Evolutionary conservation across 2,329 filamentous ascomycete species (phyloP).

Genomic region (Cladosporium sp.): DNA sequence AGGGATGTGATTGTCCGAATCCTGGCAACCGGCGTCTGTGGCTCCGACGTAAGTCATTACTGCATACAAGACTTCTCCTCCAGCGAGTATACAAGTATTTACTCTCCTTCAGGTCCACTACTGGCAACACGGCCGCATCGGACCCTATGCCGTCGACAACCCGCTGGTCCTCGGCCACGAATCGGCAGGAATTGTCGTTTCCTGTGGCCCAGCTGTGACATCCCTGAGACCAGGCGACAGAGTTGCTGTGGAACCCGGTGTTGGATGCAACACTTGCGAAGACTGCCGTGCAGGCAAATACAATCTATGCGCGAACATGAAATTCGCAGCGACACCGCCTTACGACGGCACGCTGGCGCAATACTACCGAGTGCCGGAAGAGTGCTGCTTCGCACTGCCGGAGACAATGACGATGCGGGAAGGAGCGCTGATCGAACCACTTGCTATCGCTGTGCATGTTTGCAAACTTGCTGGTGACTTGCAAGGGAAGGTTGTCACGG

Average conservation of each 20-base stretch:
- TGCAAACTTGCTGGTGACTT: constrained; percentile 18
- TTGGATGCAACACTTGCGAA: constrained; percentile 21
- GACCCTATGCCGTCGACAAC: constrained; percentile 33
- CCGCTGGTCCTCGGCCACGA: constrained; percentile 29
- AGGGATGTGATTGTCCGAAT: constrained; percentile 12
- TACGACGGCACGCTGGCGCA: constrained; percentile 42
- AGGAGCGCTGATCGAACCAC: constrained; percentile 49
- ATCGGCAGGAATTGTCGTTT: constrained; percentile 23
- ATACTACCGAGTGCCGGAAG: constrained; percentile 43
- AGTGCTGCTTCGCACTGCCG: constrained; percentile 45
- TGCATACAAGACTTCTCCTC: too few relatives aligned
- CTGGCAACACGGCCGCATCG: constrained; percentile 40
- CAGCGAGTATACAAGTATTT: too few relatives aligned
- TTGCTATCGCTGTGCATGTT: constrained; percentile 47
- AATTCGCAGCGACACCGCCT: constrained; percentile 18
- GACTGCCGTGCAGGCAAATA: constrained; percentile 18
- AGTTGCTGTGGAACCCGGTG: constrained; percentile 27
- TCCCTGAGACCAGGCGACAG: constrained; percentile 23
- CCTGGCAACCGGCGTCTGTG: constrained; percentile 14
- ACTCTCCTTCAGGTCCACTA: constrained; percentile 38
- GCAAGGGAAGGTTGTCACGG: constrained; percentile 35
- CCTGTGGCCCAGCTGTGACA: constrained; percentile 22
- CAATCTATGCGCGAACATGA: constrained; percentile 20
- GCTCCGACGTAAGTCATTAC: constrained; percentile 18
- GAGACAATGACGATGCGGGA: constrained; percentile 43